Evolutionary conservation across 1,284 basidiomycete species (phyloP), one percentile per base, ranked within the genome.

Genomic region (Sporisorium reilianum): DNA sequence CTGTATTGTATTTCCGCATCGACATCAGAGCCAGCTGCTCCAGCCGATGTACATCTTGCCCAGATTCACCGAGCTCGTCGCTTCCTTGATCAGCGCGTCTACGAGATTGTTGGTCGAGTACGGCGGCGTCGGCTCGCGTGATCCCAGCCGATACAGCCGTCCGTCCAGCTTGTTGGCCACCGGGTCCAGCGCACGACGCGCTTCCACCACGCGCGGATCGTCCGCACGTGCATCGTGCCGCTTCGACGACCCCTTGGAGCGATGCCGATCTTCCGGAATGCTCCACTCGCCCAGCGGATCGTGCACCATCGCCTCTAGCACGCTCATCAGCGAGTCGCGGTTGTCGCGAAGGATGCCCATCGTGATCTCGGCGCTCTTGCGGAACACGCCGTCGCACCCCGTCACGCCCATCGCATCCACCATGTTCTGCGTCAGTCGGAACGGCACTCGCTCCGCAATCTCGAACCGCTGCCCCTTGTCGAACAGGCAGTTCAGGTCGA

Each of bases 271-370:
- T 18, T 77, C 78, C 20, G 77, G 70, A 54, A 93, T 91, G 67
- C 94, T 92, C 93, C 95, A 99, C 85, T 99, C 97, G 30, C 96
- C 92, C 2, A 99, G 88, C 1, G 97, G 97, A 85, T 99, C 97
- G 80, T 99, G 97, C 36, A 98, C 91, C 85, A 99, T 99, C 0
- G 97, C 93, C 83, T 99, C 96, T 40, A 99, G 89, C 1, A 99
- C 94, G 83, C 91, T 96, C 91, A 97, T 96, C 67, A 99, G 87
- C 55, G 92, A 92, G 85, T 98, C 95, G 81, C 91, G 93, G 87
- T 99, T 96, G 73, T 92, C 90, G 30, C 94, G 90, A 34, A 99
- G 88, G 32, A 98, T 88, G 63, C 91, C 89, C 87, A 99, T 88
- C 0, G 95, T 93, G 63, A 97, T 90, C 86, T 99, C 96, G 77